phyloP scores from a whole-genome alignment of 164 flowering plant species.

The Vitis rupestris region DNA sequence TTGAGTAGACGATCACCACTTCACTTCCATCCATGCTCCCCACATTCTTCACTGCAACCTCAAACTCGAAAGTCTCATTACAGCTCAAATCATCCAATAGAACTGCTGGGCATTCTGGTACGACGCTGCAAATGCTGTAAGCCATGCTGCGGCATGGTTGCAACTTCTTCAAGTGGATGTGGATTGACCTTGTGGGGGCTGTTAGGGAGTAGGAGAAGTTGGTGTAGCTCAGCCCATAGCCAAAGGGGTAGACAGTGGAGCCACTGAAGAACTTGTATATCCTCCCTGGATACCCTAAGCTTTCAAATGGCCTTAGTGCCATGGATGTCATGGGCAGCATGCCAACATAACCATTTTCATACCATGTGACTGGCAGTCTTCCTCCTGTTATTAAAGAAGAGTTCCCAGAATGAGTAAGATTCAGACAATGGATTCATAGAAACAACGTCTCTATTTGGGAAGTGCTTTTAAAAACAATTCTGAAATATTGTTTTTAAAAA shows the following conservation, averaged over 20 bases:
- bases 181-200: not conserved
- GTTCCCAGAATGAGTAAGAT: no score
- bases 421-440: no score
- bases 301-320: constrained; percentile 24
- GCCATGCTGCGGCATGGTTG: no score
- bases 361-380: constrained; percentile 16
- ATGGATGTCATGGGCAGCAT: constrained; percentile 33
- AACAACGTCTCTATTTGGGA: no score
- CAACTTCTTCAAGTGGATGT: no score
- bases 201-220: constrained; percentile 16
- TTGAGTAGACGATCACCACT: constrained; percentile 1
- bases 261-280: constrained; percentile 37
- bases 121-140: no score
- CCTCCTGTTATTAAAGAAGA: constrained; percentile 13
- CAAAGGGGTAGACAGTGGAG: constrained; percentile 27
- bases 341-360: constrained; percentile 8
- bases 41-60: no score
- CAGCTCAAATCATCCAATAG: no score
- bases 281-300: constrained; percentile 32
- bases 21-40: not conserved
- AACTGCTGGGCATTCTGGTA: no score
- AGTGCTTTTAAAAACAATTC: no score
- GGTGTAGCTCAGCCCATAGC: constrained; percentile 31
- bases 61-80: no score
- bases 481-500: no score